phyloP scores from a whole-genome alignment of 2,329 filamentous ascomycete species.

The Exutisphaerella laricina region DNA sequence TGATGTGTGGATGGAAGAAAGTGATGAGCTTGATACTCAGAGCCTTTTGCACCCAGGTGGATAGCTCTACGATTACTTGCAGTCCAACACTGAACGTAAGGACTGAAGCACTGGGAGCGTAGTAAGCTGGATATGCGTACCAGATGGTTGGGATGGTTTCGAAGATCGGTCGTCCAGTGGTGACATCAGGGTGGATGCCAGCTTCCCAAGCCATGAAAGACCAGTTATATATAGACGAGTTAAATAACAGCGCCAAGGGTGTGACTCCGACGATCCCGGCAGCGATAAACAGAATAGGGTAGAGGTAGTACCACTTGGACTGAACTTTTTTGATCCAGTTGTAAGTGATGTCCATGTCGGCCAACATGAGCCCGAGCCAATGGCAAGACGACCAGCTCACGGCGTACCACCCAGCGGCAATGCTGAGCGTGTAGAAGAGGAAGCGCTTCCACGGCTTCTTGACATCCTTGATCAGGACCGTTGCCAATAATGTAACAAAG shows the following conservation, averaged over 20 bases:
- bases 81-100: constrained; percentile 37
- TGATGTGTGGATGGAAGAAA: constrained; percentile 45
- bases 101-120: constrained; percentile 40
- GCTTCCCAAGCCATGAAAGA: constrained; percentile 39
- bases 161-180: constrained; percentile 39
- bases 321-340: constrained; percentile 39
- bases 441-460: constrained; percentile 45
- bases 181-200: constrained; percentile 40
- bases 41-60: constrained; percentile 37
- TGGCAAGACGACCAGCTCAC: constrained; percentile 43
- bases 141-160: constrained; percentile 40
- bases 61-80: constrained; percentile 35
- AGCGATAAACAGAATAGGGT: constrained; percentile 34
- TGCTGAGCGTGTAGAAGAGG: constrained; percentile 40
- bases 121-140: constrained; percentile 45
- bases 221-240: constrained; percentile 33
- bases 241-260: constrained; percentile 36
- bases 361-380: constrained; percentile 42
- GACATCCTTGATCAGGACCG: constrained; percentile 42
- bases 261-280: constrained; percentile 34
- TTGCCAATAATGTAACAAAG: constrained; percentile 41
- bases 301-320: constrained; percentile 34
- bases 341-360: constrained; percentile 45
- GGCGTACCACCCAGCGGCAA: constrained; percentile 45
- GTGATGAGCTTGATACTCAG: constrained; percentile 38